Base-by-base conservation (phyloP, 225 moss, liverwort and hornwort genomes). In the Bryum argenteum region DNA sequence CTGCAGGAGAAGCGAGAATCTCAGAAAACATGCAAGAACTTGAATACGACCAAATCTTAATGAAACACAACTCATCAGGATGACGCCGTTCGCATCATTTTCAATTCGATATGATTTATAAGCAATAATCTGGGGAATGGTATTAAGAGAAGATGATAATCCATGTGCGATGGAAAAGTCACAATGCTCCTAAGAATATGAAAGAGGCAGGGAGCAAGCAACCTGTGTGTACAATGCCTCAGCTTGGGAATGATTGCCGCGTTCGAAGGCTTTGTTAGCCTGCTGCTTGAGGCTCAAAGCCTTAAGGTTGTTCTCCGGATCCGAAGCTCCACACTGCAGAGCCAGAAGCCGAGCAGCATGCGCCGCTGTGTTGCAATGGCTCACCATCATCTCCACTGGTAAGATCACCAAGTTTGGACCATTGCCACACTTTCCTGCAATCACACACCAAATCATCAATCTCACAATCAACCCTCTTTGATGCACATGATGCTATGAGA, bases 321-420 rank as follows among this genome's bases (percentile, higher is more conserved):
- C 50, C 1, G 78, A 75, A 64, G 78, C 88, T 26, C 90, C 90
- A 55, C 92, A 92, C 55, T 90, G 92, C 61, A 86, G 54, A 19
- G 82, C 84, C 73, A 92, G 77, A 66, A 92, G 76, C 21, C 90
- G 90, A 58, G 92, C 90, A 19, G 88, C 90, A 67, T 92, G 92
- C 13, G 62, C 78, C n/a, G 92, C 82, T 26, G 90, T 92, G 77
- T 82, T 92, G 50, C 92, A 92, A 59, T 92, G 90, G 58, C 88
- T 90, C 38, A 92, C 86, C 64, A 88, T 84, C 77, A 92, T 65
- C 79, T 90, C 85, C 1, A 74, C 79, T 28, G 90, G 92, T 18
- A 92, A 58, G 33, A 92, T 76, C 55, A 92, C 79, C 78, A 92
- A 76, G 77, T 92, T 92, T 22, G 92, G 92, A 6, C 92, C 92